Percentiles rank a stretch among this genome's conserved stretches.
Evolutionary conservation across 2,329 filamentous ascomycete genomes (phyloP).

Genomic region (Colletotrichum tabaci): DNA sequence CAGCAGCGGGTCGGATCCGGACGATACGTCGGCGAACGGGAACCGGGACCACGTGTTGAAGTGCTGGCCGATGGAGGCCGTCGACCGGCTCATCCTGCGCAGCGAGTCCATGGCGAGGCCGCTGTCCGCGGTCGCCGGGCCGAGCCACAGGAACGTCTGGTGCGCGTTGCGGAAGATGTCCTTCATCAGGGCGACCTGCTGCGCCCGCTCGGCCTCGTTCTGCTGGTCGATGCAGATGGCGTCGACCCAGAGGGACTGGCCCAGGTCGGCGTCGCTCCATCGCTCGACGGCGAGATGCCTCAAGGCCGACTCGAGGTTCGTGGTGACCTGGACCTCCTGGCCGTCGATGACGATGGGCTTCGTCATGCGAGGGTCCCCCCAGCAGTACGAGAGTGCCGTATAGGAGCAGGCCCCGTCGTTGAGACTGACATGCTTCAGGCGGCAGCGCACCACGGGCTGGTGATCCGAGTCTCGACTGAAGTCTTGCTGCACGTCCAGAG

Average conservation of each 20-base stretch:
- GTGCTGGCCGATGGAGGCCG: too few species aligned
- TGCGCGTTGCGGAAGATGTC: constrained; percentile 7
- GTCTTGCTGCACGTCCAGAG: background rate
- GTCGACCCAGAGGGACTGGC: constrained; percentile 17
- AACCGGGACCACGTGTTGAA: constrained; percentile 11
- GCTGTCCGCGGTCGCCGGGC: constrained; percentile 1
- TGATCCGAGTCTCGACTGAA: background rate
- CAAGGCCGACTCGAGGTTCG: constrained; percentile 9
- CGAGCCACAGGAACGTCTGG: constrained; percentile 12
- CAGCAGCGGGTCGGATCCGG: background rate
- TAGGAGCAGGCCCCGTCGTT: background rate
- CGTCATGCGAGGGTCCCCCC: constrained; percentile 1
- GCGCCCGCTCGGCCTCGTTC: constrained; percentile 4
- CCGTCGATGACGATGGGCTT: background rate
- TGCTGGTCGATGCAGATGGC: constrained; percentile 23
- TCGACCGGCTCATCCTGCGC: background rate
- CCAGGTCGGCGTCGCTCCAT: background rate
- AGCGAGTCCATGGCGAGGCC: constrained; percentile 7
- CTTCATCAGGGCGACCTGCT: constrained; percentile 7
- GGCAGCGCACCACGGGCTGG: background rate
- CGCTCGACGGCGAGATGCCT: background rate
- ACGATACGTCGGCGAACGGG: background rate
- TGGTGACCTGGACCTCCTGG: constrained; percentile 1
- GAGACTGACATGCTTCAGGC: constrained; percentile 10
- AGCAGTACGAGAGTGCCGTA: constrained; percentile 15